A percentile compares a stretch with the other conserved stretches of the same genome.
These are phyloP conservation scores for Penicillium olsonii DNA, from an alignment of 2,329 filamentous ascomycete genomes.

Conservation along the genomic window DNA sequence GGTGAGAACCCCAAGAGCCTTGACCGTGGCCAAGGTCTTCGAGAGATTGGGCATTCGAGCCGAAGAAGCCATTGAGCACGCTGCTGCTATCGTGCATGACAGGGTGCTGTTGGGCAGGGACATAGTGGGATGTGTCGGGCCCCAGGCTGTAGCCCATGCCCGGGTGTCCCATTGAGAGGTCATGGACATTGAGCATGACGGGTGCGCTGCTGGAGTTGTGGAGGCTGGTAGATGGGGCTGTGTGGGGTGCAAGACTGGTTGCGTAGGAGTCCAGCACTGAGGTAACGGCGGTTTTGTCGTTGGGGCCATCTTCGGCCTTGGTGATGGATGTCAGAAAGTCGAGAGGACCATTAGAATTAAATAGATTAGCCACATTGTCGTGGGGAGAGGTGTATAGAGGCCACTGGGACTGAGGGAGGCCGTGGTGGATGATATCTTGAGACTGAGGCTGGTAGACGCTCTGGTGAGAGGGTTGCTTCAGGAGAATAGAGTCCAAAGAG, in stretches of 20 bases:
- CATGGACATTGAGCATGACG: constrained; percentile 39
- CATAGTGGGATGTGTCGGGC: constrained; percentile 35
- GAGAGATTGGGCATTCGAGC: constrained; percentile 32
- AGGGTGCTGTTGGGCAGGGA: constrained; percentile 32
- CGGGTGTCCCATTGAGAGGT: constrained; percentile 35
- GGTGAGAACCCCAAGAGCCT: constrained; percentile 33
- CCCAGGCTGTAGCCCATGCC: constrained; percentile 34
- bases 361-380: constrained; percentile 38
- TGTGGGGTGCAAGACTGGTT: constrained; percentile 32
- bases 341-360: constrained; percentile 32
- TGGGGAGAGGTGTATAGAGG: constrained; percentile 37
- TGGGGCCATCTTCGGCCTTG: constrained; percentile 35
- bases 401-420: constrained; percentile 37
- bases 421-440: constrained; percentile 34
- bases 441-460: constrained; percentile 35
- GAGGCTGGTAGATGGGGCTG: constrained; percentile 32
- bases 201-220: constrained; percentile 30
- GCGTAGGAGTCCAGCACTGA: constrained; percentile 40
- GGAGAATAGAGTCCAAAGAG: constrained; percentile 37
- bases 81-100: constrained; percentile 36
- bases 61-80: constrained; percentile 36
- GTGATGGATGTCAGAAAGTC: constrained; percentile 39
- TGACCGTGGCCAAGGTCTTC: constrained; percentile 37
- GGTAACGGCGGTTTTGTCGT: constrained; percentile 37
- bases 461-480: constrained; percentile 32